Evolutionary conservation across 1,284 basidiomycete genomes (phyloP).

Genomic region (Psilocybe mexicana): DNA sequence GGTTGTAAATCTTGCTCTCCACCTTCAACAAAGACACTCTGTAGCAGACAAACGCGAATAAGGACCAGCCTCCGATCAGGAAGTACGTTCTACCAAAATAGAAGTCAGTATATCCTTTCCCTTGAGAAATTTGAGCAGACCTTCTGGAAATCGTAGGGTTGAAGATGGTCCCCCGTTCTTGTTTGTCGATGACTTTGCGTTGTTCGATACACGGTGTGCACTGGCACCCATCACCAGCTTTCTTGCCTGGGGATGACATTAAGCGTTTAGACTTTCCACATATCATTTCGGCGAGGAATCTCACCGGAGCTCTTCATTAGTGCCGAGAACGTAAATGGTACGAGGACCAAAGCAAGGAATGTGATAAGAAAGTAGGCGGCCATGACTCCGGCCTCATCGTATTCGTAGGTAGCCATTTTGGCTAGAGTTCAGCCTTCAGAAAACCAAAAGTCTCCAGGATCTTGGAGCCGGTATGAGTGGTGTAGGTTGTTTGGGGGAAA

Average conservation of each 20-base stretch:
- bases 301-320: constrained; percentile 34
- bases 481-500: not conserved
- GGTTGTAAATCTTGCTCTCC: constrained; percentile 85
- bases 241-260: constrained; percentile 22
- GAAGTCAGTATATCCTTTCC: not conserved
- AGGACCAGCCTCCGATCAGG: constrained; percentile 74
- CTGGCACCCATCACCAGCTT: constrained; percentile 51
- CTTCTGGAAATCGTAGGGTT: constrained; percentile 44
- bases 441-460: not conserved
- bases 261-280: not conserved
- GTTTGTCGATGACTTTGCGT: constrained; percentile 46
- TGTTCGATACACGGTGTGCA: constrained; percentile 68
- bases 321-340: constrained; percentile 70
- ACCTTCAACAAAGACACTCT: constrained; percentile 60
- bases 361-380: constrained; percentile 89
- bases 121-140: constrained; percentile 31
- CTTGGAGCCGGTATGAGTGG: not conserved
- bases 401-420: constrained; percentile 76
- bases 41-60: constrained; percentile 71
- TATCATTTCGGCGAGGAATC: constrained; percentile 23
- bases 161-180: constrained; percentile 46
- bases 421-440: constrained; percentile 16
- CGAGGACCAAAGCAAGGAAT: constrained; percentile 77
- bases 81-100: constrained; percentile 47
- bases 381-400: constrained; percentile 89